phyloP scores from a whole-genome alignment of 164 flowering plant genomes.

The Piper longum region DNA sequence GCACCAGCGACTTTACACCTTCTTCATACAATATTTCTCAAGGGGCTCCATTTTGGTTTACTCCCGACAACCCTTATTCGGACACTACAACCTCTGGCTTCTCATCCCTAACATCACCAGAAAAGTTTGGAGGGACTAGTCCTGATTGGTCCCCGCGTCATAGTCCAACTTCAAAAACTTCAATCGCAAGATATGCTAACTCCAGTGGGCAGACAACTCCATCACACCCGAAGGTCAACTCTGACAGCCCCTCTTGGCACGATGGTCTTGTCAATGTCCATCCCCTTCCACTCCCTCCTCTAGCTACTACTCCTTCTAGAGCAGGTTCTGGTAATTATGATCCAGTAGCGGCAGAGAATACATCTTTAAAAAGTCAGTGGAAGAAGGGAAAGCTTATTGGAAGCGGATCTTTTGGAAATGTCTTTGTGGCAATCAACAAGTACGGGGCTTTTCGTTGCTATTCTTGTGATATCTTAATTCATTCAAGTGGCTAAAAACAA shows the following conservation, averaged over 20 bases:
- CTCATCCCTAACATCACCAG: conserved; percentile 25
- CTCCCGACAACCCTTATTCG: conserved; percentile 36
- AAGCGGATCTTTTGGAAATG: conserved; percentile 93
- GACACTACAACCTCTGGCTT: conserved; percentile 15
- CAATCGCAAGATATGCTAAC: conserved; percentile 17
- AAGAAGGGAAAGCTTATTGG: conserved; percentile 91
- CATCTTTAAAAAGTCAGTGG: conserved; percentile 49
- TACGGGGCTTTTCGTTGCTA: conserved; percentile 9
- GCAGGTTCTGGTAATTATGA: conserved; percentile 25
- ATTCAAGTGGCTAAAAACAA: not conserved
- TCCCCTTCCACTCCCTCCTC: conserved; percentile 87
- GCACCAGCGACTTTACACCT: conserved; percentile 18
- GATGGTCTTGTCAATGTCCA: conserved; percentile 41
- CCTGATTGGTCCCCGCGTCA: conserved; percentile 40
- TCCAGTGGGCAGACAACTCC: conserved; percentile 39
- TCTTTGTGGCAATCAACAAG: conserved; percentile 75
- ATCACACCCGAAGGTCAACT: conserved; percentile 20
- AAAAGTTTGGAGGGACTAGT: conserved; percentile 18
- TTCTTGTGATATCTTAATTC: not conserved
- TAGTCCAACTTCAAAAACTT: conserved; percentile 32
- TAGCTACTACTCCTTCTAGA: conserved; percentile 23
- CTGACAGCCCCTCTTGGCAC: conserved; percentile 22
- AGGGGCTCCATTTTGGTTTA: conserved; percentile 44
- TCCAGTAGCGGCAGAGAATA: conserved; percentile 22
- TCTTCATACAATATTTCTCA: conserved; percentile 13